These are phyloP conservation scores for Ceratocystis colombiana DNA, from an alignment of 2,329 filamentous ascomycete genomes.

Conservation along the genomic window DNA sequence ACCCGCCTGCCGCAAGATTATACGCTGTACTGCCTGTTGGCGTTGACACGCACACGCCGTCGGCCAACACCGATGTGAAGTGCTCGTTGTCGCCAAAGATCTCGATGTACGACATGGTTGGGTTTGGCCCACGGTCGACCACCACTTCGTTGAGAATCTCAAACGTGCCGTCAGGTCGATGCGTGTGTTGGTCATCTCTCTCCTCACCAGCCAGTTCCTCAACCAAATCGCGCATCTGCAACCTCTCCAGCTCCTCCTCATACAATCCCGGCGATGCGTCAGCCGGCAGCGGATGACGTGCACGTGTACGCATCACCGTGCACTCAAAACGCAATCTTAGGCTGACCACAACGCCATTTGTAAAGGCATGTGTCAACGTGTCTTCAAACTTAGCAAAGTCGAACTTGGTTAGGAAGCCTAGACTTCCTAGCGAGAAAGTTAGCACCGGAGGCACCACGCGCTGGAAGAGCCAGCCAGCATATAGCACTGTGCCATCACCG, in stretches of 20 bases:
- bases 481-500: constrained; percentile 93
- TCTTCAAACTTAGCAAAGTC: constrained; percentile 67
- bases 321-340: constrained; percentile 83
- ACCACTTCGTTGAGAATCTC: constrained; percentile 97
- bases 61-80: constrained; percentile 85
- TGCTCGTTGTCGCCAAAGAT: constrained; percentile 92
- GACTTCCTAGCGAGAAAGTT: constrained; percentile 79
- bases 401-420: constrained; percentile 95
- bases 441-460: constrained; percentile 86
- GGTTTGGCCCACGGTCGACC: constrained; percentile 83
- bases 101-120: constrained; percentile 86
- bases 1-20: constrained; percentile 90
- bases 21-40: constrained; percentile 93
- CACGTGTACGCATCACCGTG: constrained; percentile 75
- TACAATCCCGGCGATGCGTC: constrained; percentile 27
- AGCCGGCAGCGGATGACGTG: constrained; percentile 28
- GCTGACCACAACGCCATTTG: constrained; percentile 78
- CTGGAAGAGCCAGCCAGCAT: constrained; percentile 95
- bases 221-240: constrained; percentile 56
- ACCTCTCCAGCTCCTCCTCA: constrained; percentile 35
- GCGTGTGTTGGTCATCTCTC: constrained; percentile 72
- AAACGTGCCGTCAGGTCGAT: constrained; percentile 70
- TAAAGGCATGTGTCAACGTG: constrained; percentile 62
- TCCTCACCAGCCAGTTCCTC: constrained; percentile 86
- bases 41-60: constrained; percentile 87